Evolutionary conservation across 1,284 basidiomycete species (phyloP), one percentile per base, ranked within the genome.

Genomic region (Puccinia coronata): DNA sequence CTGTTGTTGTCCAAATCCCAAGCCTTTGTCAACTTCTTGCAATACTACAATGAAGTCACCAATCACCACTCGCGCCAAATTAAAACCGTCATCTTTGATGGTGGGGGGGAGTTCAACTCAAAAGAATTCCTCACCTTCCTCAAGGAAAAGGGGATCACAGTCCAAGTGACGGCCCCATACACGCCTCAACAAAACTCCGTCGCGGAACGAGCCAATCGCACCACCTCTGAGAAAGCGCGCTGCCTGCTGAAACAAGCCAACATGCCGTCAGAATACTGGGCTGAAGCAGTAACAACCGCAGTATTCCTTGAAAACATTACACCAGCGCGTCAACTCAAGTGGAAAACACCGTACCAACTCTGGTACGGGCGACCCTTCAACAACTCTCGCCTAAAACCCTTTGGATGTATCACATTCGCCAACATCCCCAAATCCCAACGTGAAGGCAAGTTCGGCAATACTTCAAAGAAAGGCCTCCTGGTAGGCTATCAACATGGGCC

Each of bases 131-230:
- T 11, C 11, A 5, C 23, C 23, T 67, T 67, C 23, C 34, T 67
- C 23, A 25, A 11, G 4, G 39, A 67, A 23, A 36, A 67, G 11
- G 63, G 63, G 34, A 39, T 67, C 6, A 23, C 4, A 28, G 14
- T 16, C 39, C 63, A 34, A 31, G 28, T 67, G 5, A 67, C 63
- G 11, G 23, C 63, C 23, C 63, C 63, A 6, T 67, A 67, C 63
- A 31, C 63, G 28, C 63, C 63, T 6, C 63, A 67, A 39, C 63
- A 67, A 36, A 67, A 67, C 34, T 28, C 63, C 4, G 39, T 67
- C 11, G 63, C 63, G 4, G 63, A 67, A 23, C 28, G 36, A 5
- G 25, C 23, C 23, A 67, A 67, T 39, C 9, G 34, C 4, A 36
- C 63, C 6, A 28, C 36, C 9, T 28, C 39, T 39, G 39, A 67